Evolutionary conservation across 306 rosid genomes (phyloP).

Genomic region (Astragalus glycyphyllos): DNA sequence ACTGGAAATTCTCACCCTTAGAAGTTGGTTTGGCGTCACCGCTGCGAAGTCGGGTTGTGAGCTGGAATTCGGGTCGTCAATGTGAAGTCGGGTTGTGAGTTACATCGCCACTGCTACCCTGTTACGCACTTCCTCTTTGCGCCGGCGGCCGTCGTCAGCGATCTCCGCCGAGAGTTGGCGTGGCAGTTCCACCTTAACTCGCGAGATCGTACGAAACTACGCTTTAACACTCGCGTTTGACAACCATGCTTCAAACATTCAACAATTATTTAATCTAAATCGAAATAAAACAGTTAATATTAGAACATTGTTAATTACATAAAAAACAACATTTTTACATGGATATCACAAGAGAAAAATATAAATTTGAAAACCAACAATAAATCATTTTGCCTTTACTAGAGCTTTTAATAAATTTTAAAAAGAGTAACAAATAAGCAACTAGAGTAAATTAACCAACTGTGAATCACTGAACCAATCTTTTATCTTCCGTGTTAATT

Average conservation of each 20-base stretch:
- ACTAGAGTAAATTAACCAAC: background rate
- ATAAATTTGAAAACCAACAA: background rate
- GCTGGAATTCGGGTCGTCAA: too few relatives aligned
- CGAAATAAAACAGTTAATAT: background rate
- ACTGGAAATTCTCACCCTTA: too few relatives aligned
- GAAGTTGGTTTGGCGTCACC: too few relatives aligned
- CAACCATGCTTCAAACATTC: background rate
- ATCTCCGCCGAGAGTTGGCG: too few relatives aligned
- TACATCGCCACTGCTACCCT: too few relatives aligned
- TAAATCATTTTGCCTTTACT: background rate
- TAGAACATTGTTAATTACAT: background rate
- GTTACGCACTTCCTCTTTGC: too few relatives aligned
- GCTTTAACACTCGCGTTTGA: too few relatives aligned
- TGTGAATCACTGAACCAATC: background rate
- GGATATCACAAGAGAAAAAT: background rate
- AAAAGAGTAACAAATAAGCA: background rate
- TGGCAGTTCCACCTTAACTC: too few relatives aligned
- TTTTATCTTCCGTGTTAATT: background rate
- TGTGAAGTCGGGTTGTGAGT: too few relatives aligned
- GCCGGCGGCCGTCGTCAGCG: too few relatives aligned
- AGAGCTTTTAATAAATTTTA: background rate
- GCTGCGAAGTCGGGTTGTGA: too few relatives aligned
- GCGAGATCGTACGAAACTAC: too few relatives aligned
- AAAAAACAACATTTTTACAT: background rate
- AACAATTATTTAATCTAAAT: background rate